These are phyloP conservation scores for Citrus unshiu DNA, from an alignment of 345 rosid genomes.

Conservation along the genomic window DNA sequence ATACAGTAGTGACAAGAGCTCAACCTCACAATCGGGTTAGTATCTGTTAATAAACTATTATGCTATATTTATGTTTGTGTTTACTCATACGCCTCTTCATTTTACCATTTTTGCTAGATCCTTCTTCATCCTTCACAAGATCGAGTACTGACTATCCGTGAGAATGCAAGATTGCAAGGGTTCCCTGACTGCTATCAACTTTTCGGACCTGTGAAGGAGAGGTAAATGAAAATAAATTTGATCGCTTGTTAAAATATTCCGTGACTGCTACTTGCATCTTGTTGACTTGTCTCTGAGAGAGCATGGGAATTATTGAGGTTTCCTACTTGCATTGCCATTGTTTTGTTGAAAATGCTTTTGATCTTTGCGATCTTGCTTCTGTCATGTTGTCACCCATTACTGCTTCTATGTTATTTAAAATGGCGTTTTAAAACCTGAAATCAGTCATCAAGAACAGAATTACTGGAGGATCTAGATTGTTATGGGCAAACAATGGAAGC, in stretches of 20 bases:
- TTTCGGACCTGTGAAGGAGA: conserved; percentile 33
- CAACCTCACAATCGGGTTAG: conserved; percentile 45
- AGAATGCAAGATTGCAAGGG: conserved; percentile 48
- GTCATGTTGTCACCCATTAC: background rate
- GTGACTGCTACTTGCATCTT: background rate
- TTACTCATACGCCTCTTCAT: background rate
- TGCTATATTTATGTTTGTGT: background rate
- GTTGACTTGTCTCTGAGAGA: background rate
- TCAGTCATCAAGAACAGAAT: background rate
- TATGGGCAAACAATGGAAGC: background rate
- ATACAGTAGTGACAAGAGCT: conserved; percentile 42
- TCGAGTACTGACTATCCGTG: conserved; percentile 43
- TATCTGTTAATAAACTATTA: background rate
- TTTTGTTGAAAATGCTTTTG: background rate
- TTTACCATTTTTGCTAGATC: background rate
- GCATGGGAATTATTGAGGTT: background rate
- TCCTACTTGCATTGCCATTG: background rate
- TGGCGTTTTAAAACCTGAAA: background rate
- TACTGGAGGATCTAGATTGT: background rate
- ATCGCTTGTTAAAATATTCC: background rate
- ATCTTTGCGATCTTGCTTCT: background rate
- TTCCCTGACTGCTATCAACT: conserved; percentile 45
- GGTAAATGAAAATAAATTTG: conserved; percentile 20
- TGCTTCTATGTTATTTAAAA: background rate
- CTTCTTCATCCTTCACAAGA: conserved; percentile 41